Percentiles rank a stretch among this genome's conserved stretches.
Conservation (phyloP, 805 yeast genomes). For the Metschnikowia drakensbergensis region DNA sequence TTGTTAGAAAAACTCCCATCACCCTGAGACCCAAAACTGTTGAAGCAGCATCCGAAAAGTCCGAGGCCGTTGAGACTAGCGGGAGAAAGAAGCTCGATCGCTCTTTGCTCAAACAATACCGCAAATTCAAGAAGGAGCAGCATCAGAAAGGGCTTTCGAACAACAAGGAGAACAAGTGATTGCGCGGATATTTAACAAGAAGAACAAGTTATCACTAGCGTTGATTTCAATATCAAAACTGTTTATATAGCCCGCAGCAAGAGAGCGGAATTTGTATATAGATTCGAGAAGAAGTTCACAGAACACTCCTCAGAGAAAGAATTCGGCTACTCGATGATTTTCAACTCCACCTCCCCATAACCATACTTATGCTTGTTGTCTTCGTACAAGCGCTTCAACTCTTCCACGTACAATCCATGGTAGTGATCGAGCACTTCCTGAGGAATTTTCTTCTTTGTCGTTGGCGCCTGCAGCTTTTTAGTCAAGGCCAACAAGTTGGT, state of each 20-base stretch:
- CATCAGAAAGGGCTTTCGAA: slow-evolving; percentile 6
- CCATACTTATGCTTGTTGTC: slow-evolving; percentile 58
- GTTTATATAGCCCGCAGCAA: background rate
- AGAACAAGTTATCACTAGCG: background rate
- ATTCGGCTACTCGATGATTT: slow-evolving; percentile 37
- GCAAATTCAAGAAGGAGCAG: slow-evolving; percentile 16
- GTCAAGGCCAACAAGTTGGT: slow-evolving; percentile 28
- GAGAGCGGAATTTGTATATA: background rate
- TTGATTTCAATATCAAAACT: background rate
- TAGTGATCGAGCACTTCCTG: slow-evolving; percentile 55
- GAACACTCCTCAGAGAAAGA: background rate
- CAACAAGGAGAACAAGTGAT: slow-evolving; percentile 13
- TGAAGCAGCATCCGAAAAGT: background rate
- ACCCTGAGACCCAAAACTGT: background rate
- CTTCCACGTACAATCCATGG: slow-evolving; percentile 67
- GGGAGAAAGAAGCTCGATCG: slow-evolving; percentile 34
- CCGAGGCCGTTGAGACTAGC: slow-evolving; percentile 14
- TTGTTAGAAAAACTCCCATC: slow-evolving; percentile 20
- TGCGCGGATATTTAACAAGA: background rate
- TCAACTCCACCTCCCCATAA: slow-evolving; percentile 46
- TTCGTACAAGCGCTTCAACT: slow-evolving; percentile 58
- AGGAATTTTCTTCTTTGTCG: slow-evolving; percentile 30
- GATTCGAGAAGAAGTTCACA: background rate
- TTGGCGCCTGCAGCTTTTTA: slow-evolving; percentile 14
- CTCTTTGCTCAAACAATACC: slow-evolving; percentile 30